phyloP scores from a whole-genome alignment of 495 filamentous ascomycete genomes.

The Gamarada debralockiae region DNA sequence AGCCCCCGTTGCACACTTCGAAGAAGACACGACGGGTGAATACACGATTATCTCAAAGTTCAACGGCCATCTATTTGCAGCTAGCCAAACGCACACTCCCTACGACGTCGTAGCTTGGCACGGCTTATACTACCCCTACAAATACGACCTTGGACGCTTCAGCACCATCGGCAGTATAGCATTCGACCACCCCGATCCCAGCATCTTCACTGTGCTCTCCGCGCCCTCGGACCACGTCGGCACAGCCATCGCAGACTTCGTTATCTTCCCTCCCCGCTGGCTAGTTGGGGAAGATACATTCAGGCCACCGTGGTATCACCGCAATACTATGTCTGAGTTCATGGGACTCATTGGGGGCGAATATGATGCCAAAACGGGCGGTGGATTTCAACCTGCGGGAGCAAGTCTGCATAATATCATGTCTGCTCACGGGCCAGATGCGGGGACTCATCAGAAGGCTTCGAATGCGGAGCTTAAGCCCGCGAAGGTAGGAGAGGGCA shows the following conservation, averaged over 20 bases:
- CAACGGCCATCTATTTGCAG: slow-evolving; percentile 71
- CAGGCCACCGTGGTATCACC: slow-evolving; percentile 78
- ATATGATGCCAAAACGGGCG: slow-evolving; percentile 48
- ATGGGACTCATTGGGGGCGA: slow-evolving; percentile 73
- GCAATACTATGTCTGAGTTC: slow-evolving; percentile 82
- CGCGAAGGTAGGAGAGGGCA: slow-evolving; percentile 49
- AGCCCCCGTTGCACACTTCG: slow-evolving; percentile 72
- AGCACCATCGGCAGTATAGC: slow-evolving; percentile 72
- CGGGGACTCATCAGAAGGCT: slow-evolving; percentile 62
- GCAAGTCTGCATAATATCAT: slow-evolving; percentile 57
- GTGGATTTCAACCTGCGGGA: slow-evolving; percentile 57
- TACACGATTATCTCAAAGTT: slow-evolving; percentile 75
- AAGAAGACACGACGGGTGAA: slow-evolving; percentile 46
- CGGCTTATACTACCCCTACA: slow-evolving; percentile 75
- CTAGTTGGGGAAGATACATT: slow-evolving; percentile 74
- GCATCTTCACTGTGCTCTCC: slow-evolving; percentile 76
- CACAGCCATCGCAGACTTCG: slow-evolving; percentile 77
- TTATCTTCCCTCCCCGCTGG: slow-evolving; percentile 82
- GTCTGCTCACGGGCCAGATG: slow-evolving; percentile 56
- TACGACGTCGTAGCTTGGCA: slow-evolving; percentile 86
- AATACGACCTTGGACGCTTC: slow-evolving; percentile 80
- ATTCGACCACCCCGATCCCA: slow-evolving; percentile 78
- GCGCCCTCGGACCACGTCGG: slow-evolving; percentile 58
- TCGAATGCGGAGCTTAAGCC: slow-evolving; percentile 49
- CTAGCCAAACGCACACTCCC: slow-evolving; percentile 67